Percentiles rank a stretch among this genome's conserved stretches.
phyloP scores from a whole-genome alignment of 2,329 filamentous ascomycete species.

The Aureobasidium melanogenum region DNA sequence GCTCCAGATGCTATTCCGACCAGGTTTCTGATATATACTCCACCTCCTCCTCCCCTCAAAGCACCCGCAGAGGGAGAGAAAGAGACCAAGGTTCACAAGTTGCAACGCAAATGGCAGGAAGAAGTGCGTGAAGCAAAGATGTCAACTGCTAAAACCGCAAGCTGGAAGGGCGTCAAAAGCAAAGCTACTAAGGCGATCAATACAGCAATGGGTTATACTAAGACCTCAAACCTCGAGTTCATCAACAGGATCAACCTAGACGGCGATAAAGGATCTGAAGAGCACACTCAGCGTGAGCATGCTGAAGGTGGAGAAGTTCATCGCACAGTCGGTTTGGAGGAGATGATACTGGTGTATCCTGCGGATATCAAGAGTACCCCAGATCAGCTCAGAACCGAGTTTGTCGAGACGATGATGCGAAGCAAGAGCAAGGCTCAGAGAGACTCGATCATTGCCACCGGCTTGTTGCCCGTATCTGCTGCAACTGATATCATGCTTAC shows the following conservation, averaged over 20 bases:
- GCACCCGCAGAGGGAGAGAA: conserved; percentile 34
- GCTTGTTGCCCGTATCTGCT: conserved; percentile 30
- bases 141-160: conserved; percentile 30
- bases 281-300: conserved; percentile 25
- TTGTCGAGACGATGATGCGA: conserved; percentile 33
- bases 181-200: conserved; percentile 32
- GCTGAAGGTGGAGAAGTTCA: conserved; percentile 24
- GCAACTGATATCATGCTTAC: conserved; percentile 27
- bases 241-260: conserved; percentile 30
- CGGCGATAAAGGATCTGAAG: conserved; percentile 15
- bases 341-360: conserved; percentile 35
- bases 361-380: conserved; percentile 22
- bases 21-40: conserved; percentile 38
- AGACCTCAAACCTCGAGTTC: conserved; percentile 35
- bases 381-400: conserved; percentile 31
- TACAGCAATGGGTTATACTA: conserved; percentile 34
- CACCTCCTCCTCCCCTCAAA: conserved; percentile 33
- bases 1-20: conserved; percentile 27
- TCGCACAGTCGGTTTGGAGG: conserved; percentile 30
- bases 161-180: conserved; percentile 36
- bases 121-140: conserved; percentile 36
- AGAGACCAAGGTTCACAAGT: conserved; percentile 33
- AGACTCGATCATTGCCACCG: conserved; percentile 35
- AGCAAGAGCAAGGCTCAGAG: conserved; percentile 34
- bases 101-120: conserved; percentile 38